These are phyloP conservation scores for Alternaria metachromatica DNA, from an alignment of 2,329 filamentous ascomycete species.

Conservation along the genomic window DNA sequence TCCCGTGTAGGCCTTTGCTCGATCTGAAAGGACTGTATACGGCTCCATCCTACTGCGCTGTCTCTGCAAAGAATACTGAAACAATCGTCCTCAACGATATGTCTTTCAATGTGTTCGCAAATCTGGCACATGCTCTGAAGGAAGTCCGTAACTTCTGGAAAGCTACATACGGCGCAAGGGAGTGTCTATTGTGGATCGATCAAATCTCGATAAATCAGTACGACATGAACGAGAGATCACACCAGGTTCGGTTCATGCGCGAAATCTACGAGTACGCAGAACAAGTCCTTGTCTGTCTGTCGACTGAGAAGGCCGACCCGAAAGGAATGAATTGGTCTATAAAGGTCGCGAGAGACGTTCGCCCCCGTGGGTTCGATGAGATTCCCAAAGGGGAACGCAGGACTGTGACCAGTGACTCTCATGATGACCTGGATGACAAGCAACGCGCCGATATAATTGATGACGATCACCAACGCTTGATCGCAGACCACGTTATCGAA, in stretches of 20 bases:
- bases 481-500: too few relatives aligned
- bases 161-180: background rate
- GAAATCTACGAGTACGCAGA: background rate
- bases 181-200: background rate
- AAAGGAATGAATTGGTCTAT: background rate
- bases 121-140: background rate
- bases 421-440: too few relatives aligned
- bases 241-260: background rate
- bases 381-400: too few relatives aligned
- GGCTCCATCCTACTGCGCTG: background rate
- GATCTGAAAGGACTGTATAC: background rate
- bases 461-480: too few relatives aligned
- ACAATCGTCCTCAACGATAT: background rate
- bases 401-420: too few relatives aligned
- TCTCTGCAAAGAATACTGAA: background rate
- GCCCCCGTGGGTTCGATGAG: too few relatives aligned
- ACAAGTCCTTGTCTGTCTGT: background rate
- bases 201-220: background rate
- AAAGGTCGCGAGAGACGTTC: rapidly evolving
- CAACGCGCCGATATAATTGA: too few relatives aligned
- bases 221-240: background rate
- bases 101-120: background rate
- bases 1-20: background rate
- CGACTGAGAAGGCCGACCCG: rapidly evolving
- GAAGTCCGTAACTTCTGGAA: background rate